These are phyloP conservation scores for Xerocomus potaroensis DNA, from an alignment of 768 basidiomycete species.

Conservation along the genomic window DNA sequence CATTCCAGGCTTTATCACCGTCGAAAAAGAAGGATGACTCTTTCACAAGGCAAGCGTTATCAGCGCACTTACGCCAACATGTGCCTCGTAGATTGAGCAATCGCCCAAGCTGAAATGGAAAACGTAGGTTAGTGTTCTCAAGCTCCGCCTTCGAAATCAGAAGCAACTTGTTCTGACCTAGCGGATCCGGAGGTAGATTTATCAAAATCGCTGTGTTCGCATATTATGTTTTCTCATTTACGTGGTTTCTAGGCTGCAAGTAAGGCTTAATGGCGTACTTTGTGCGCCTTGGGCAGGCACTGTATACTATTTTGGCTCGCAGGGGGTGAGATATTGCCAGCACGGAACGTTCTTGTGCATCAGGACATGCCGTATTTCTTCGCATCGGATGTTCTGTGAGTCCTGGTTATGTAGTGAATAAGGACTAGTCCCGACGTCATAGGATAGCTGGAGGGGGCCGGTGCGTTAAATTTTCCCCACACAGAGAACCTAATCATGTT, in stretches of 20 bases:
- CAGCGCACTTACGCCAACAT: conserved; percentile 7
- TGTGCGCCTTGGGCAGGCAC: conserved; percentile 1
- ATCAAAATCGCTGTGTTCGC: conserved; percentile 1
- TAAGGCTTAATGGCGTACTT: neutral
- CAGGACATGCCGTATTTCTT: conserved; percentile 71
- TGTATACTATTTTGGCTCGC: conserved; percentile 3
- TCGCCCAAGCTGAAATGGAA: conserved; percentile 84
- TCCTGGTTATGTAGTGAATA: neutral
- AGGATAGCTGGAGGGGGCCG: conserved; percentile 58
- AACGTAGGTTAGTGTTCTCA: conserved; percentile 35
- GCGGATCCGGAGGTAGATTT: neutral
- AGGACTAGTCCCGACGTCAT: conserved; percentile 70
- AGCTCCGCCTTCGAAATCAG: conserved; percentile 2
- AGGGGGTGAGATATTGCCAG: conserved; percentile 74
- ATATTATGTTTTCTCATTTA: conserved; percentile 2
- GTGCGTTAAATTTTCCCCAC: conserved; percentile 56
- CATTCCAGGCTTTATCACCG: conserved; percentile 72
- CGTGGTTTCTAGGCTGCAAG: conserved; percentile 52
- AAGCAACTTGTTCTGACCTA: neutral
- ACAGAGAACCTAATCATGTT: conserved; percentile 78
- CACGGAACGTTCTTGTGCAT: conserved; percentile 57
- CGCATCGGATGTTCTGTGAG: conserved; percentile 27
- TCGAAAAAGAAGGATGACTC: conserved; percentile 74
- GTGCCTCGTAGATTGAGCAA: conserved; percentile 56
- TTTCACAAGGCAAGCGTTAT: conserved; percentile 58